These are phyloP conservation scores for Blastobotrys americana DNA, from an alignment of 805 yeast species.

Conservation along the genomic window DNA sequence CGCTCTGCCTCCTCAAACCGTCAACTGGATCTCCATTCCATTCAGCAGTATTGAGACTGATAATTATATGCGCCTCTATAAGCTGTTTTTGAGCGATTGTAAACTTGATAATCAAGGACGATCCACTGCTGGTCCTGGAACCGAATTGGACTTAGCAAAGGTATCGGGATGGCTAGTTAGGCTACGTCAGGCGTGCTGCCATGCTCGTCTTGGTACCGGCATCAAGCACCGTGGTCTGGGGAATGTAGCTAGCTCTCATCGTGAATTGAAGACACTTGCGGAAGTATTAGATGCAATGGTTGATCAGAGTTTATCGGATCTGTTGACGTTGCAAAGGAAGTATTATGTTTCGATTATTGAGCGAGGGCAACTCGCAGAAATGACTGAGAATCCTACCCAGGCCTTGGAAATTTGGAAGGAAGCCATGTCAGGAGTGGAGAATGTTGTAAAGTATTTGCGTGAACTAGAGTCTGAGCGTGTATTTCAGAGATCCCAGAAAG, in stretches of 20 bases:
- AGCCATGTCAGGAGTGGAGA: conserved; percentile 33
- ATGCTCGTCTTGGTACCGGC: conserved; percentile 40
- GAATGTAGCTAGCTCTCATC: conserved; percentile 26
- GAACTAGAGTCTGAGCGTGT: conserved; percentile 12
- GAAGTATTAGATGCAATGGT: conserved; percentile 64
- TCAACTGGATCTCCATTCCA: conserved; percentile 62
- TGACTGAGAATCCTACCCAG: conserved; percentile 40
- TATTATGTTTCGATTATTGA: conserved; percentile 43
- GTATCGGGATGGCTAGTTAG: conserved; percentile 58
- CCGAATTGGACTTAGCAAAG: conserved; percentile 31
- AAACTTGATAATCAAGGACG: conserved; percentile 28
- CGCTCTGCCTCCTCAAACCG: conserved; percentile 66
- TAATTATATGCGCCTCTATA: conserved; percentile 60
- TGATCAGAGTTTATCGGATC: conserved; percentile 44
- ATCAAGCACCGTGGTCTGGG: conserved; percentile 13
- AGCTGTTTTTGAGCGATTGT: conserved; percentile 51
- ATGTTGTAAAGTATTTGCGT: conserved; percentile 19
- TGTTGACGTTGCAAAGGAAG: conserved; percentile 43
- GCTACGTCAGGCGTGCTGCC: conserved; percentile 76
- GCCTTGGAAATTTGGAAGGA: conserved; percentile 45
- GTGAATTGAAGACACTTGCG: conserved; percentile 45
- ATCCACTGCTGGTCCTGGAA: not conserved
- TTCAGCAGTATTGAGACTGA: conserved; percentile 81
- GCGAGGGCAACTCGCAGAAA: conserved; percentile 65
- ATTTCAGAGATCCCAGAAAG: not conserved